phyloP scores from a whole-genome alignment of 257 asterid species.

The Capsicum rhomboideum region DNA sequence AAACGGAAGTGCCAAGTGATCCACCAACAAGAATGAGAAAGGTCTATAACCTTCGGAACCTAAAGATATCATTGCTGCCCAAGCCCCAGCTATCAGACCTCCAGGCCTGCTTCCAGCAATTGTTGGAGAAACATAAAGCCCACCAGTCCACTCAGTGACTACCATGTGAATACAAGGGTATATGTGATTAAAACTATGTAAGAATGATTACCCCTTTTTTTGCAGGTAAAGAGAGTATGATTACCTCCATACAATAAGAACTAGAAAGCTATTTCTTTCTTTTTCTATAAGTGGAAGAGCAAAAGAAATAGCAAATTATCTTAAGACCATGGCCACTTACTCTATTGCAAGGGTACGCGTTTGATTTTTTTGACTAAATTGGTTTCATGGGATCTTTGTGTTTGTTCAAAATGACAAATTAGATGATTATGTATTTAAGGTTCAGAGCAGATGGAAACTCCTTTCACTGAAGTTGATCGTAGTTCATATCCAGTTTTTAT shows the following conservation, averaged over 20 bases:
- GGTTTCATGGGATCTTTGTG: background rate
- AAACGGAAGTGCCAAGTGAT: background rate
- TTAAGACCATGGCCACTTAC: background rate
- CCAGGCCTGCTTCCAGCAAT: slow-evolving; percentile 99
- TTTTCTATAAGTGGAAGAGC: background rate
- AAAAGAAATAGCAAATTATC: background rate
- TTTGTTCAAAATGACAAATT: background rate
- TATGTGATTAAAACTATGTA: background rate
- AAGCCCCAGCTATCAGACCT: slow-evolving; percentile 91
- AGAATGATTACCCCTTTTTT: background rate
- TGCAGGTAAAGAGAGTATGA: background rate
- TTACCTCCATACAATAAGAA: background rate
- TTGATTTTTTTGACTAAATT: background rate
- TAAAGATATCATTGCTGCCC: slow-evolving; percentile 99
- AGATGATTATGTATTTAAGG: background rate
- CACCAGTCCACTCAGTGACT: slow-evolving; percentile 99
- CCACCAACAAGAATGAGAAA: background rate
- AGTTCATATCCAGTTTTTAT: background rate
- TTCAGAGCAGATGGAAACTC: background rate
- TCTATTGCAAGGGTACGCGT: background rate
- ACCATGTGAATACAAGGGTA: slow-evolving; percentile 4
- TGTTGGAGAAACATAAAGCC: slow-evolving; percentile 89
- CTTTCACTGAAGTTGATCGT: background rate
- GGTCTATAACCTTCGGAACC: slow-evolving; percentile 68
- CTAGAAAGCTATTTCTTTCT: background rate